Conservation (phyloP, 2,329 filamentous ascomycete genomes). For the Verticillium isaacii region DNA sequence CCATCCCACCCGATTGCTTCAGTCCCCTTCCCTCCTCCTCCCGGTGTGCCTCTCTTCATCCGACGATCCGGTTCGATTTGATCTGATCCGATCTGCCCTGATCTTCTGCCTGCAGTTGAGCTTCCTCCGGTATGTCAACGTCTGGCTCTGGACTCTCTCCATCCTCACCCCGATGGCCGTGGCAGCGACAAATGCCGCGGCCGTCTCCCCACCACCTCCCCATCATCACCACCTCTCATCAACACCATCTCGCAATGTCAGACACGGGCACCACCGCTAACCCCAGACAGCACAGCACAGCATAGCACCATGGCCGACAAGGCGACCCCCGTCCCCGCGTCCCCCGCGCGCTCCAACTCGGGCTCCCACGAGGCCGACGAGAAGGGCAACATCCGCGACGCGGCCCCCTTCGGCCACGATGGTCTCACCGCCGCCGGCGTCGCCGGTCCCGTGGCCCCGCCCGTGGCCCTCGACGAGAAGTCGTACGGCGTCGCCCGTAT, state of each 20-base stretch:
- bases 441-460: neutral
- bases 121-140: neutral
- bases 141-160: neutral
- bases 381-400: neutral
- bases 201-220: too few relatives aligned
- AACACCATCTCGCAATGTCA: neutral
- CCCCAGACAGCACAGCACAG: too few relatives aligned
- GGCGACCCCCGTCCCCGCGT: neutral
- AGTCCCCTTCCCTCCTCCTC: neutral
- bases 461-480: conserved; percentile 15
- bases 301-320: neutral
- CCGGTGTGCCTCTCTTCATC: neutral
- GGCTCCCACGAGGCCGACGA: neutral
- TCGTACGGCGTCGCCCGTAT: conserved; percentile 55
- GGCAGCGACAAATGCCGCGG: neutral
- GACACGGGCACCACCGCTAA: too few relatives aligned
- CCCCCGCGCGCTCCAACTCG: neutral
- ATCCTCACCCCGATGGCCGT: neutral
- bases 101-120: neutral
- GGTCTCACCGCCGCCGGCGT: neutral
- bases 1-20: neutral
- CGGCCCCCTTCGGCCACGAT: neutral
- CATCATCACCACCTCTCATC: neutral
- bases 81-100: neutral
- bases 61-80: neutral